Evolutionary conservation across 352 stramenopile species (phyloP).

Genomic region (Phytophthora kernoviae): DNA sequence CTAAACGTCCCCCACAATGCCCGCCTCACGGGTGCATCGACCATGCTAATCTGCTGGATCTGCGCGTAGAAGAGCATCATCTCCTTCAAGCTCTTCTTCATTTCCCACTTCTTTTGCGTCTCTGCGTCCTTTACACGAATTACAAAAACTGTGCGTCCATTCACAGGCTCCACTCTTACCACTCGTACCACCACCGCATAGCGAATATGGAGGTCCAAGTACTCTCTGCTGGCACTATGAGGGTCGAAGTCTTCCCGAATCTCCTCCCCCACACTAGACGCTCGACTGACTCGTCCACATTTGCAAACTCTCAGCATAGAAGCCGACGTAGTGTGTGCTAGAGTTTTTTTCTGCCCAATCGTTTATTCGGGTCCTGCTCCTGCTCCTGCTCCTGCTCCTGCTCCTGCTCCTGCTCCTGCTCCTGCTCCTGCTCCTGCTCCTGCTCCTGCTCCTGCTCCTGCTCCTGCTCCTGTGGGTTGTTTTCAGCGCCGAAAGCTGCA

Average conservation of each 20-base stretch:
- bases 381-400: constrained; percentile 37
- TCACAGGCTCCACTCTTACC: constrained; percentile 40
- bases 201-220: constrained; percentile 53
- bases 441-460: constrained; percentile 40
- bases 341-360: constrained; percentile 13
- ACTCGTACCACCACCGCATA: constrained; percentile 52
- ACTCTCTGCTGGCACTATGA: constrained; percentile 43
- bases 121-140: constrained; percentile 59
- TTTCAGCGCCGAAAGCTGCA: constrained; percentile 33
- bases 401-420: constrained; percentile 40
- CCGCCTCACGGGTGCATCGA: constrained; percentile 57
- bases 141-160: constrained; percentile 40
- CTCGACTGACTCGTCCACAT: constrained; percentile 22
- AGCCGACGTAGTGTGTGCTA: constrained; percentile 27
- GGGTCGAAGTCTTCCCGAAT: constrained; percentile 25
- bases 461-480: constrained; percentile 26
- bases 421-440: constrained; percentile 39
- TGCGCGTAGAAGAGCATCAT: constrained; percentile 68
- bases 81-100: constrained; percentile 63
- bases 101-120: constrained; percentile 61
- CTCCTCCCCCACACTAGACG: constrained; percentile 15
- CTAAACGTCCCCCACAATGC: constrained; percentile 62
- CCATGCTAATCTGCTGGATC: constrained; percentile 55
- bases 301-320: constrained; percentile 32
- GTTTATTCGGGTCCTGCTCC: constrained; percentile 35